Percentiles rank a stretch among this genome's conserved stretches.
Conservation (phyloP, 2,329 filamentous ascomycete species). For the Diaporthe sp. region DNA sequence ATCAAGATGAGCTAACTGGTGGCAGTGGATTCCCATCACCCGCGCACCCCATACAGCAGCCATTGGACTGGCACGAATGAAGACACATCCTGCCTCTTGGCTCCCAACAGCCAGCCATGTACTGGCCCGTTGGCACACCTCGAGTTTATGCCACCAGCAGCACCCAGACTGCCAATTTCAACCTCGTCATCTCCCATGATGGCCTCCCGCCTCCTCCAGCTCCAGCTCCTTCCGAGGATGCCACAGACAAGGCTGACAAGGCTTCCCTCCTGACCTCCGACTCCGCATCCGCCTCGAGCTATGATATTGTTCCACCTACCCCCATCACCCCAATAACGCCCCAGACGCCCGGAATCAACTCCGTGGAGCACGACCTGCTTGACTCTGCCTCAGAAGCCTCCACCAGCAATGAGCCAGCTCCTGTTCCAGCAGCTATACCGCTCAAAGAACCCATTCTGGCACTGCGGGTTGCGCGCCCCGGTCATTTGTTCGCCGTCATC, state of each 20-base stretch:
- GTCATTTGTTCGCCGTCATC: slow-evolving; percentile 88
- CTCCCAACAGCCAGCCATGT: slow-evolving; percentile 71
- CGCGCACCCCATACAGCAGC: slow-evolving; percentile 22
- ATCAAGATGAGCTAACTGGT: slow-evolving; percentile 38
- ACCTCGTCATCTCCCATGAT: slow-evolving; percentile 70
- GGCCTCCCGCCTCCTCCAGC: slow-evolving; percentile 57
- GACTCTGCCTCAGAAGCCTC: slow-evolving; percentile 47
- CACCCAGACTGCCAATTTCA: slow-evolving; percentile 66
- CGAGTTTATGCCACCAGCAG: slow-evolving; percentile 85
- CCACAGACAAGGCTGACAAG: slow-evolving; percentile 45
- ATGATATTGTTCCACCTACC: slow-evolving; percentile 53
- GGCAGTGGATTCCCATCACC: slow-evolving; percentile 19
- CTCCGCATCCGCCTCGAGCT: slow-evolving; percentile 45
- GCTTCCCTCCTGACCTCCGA: slow-evolving; percentile 43
- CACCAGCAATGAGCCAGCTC: slow-evolving; percentile 48
- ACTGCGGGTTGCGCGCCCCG: slow-evolving; percentile 81
- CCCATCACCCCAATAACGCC: slow-evolving; percentile 68
- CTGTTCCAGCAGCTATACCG: slow-evolving; percentile 53
- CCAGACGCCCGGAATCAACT: slow-evolving; percentile 69
- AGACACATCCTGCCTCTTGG: slow-evolving; percentile 50
- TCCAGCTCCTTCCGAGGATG: slow-evolving; percentile 50
- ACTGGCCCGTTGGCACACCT: slow-evolving; percentile 90
- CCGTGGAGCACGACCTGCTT: slow-evolving; percentile 68
- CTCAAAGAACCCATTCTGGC: slow-evolving; percentile 78
- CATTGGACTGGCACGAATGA: slow-evolving; percentile 47